phyloP scores from a whole-genome alignment of 306 rosid genomes.

The Albizia julibrissin region DNA sequence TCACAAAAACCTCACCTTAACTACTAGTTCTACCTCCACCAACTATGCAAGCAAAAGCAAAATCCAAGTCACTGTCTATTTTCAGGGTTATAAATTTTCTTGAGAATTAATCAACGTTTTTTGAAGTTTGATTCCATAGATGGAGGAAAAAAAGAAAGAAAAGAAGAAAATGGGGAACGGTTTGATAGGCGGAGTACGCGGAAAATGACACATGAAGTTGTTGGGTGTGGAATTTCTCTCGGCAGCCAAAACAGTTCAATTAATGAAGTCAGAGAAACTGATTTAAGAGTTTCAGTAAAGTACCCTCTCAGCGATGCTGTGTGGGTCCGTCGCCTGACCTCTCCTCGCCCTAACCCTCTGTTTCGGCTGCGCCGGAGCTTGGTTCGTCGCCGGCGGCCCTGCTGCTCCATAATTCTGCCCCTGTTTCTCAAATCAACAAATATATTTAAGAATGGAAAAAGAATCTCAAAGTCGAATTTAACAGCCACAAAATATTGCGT shows the following conservation, averaged over 20 bases:
- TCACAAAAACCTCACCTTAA: not conserved
- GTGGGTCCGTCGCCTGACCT: constrained; percentile 99
- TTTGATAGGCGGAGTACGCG: not conserved
- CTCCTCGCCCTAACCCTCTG: constrained; percentile 92
- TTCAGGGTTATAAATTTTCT: not conserved
- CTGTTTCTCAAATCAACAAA: not conserved
- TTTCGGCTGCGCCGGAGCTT: constrained; percentile 66
- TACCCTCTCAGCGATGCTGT: constrained; percentile 97
- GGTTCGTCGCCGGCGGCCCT: not conserved
- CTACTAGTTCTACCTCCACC: not conserved
- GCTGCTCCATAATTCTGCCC: not conserved
- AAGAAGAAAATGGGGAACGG: not conserved
- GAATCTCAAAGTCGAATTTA: not conserved
- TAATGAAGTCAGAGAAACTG: constrained; percentile 9
- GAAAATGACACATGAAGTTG: constrained; percentile 28
- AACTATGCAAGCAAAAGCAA: not conserved
- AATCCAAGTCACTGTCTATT: not conserved
- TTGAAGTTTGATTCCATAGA: not conserved
- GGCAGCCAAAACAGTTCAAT: constrained; percentile 29
- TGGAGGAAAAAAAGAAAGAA: not conserved
- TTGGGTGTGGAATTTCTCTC: constrained; percentile 30
- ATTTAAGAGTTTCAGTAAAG: not conserved
- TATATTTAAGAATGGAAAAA: not conserved
- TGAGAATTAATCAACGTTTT: not conserved
- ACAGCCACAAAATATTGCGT: not conserved